Base-by-base conservation (phyloP, 192 early-diverging fungal genomes). In the Gryganskiella cystojenkinii region DNA sequence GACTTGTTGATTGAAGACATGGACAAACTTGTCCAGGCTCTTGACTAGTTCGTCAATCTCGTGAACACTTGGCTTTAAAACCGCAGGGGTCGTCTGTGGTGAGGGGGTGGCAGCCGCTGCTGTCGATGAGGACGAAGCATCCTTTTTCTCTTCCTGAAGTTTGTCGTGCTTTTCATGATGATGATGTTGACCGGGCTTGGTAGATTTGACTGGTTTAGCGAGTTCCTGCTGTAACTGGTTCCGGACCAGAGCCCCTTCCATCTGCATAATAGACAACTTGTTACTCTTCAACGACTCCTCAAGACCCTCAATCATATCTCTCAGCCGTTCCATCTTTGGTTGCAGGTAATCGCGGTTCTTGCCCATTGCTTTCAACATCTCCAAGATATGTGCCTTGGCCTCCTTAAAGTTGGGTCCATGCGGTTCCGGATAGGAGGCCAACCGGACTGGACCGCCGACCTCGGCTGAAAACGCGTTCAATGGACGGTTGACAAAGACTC, bases 401-500 rank as follows among this genome's bases (percentile, higher is more conserved):
- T 61, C 44, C 0, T 19, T 22, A 66, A 74, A 75, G 4, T 59
- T 61, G n/a, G 61, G 69, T 13, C 59, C 59, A 20, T 47, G 25
- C 0, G 81, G 61, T 45, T 56, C 30, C 1, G 81, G 70, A 33
- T 82, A 82, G n/a, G 70, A 73, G 0, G 78, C 81, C 13, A 82
- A 50, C 2, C 78, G 76, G 6, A 74, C 70, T 1, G 69, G 64
- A 9, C 72, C n/a, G n/a, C n/a, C 60, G 25, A 55, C 20, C 37
- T 64, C 49, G n/a, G 51, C 20, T 8, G 57, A 72, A 50, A 82
- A 67, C 19, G 81, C 81, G 56, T 82, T 82, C 44, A 82, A 34
- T 14, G 81, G 81, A 22, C 81, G 47, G 49, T 82, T 82, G 17
- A 82, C n/a, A 45, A 82, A 80, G 0, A 82, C 81, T 34, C 61